Conservation (phyloP, 306 rosid genomes). For the Pyrus pyrifolia region DNA sequence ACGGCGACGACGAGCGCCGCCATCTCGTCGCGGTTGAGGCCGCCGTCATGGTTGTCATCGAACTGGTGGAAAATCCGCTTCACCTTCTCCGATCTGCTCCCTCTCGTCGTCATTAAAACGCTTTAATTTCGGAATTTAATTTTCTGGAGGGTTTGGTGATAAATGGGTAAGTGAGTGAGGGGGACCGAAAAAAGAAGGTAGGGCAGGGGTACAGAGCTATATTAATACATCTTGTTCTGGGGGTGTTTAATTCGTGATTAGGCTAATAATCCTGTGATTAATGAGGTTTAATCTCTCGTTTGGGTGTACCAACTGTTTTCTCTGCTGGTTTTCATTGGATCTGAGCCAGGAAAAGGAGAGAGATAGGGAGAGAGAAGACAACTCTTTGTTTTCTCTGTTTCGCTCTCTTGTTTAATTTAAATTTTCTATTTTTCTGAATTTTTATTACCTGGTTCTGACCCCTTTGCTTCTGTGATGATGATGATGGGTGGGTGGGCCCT, state of each 20-base stretch:
- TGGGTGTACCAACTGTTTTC: background rate
- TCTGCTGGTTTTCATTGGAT: slow-evolving; percentile 8
- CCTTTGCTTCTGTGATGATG: background rate
- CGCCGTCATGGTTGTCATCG: slow-evolving; percentile 77
- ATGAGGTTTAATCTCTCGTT: background rate
- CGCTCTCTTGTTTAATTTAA: background rate
- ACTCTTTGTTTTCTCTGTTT: background rate
- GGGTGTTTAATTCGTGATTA: background rate
- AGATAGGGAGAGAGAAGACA: background rate
- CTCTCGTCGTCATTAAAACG: slow-evolving; percentile 75
- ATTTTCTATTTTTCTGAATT: background rate
- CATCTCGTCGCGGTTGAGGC: slow-evolving; percentile 86
- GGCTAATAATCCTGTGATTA: background rate
- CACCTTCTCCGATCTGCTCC: slow-evolving; percentile 98
- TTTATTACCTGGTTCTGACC: background rate
- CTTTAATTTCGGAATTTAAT: background rate
- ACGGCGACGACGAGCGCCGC: slow-evolving; percentile 94
- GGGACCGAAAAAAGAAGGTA: background rate
- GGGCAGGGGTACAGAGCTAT: background rate
- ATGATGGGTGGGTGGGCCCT: background rate
- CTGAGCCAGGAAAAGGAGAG: background rate
- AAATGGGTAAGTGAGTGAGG: background rate
- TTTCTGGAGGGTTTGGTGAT: background rate
- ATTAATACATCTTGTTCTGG: background rate
- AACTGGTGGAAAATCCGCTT: slow-evolving; percentile 82